A percentile compares a stretch with the other conserved stretches of the same genome.
Evolutionary conservation across 768 basidiomycete genomes (phyloP).

Genomic region (Lactarius pseudohatsudake): DNA sequence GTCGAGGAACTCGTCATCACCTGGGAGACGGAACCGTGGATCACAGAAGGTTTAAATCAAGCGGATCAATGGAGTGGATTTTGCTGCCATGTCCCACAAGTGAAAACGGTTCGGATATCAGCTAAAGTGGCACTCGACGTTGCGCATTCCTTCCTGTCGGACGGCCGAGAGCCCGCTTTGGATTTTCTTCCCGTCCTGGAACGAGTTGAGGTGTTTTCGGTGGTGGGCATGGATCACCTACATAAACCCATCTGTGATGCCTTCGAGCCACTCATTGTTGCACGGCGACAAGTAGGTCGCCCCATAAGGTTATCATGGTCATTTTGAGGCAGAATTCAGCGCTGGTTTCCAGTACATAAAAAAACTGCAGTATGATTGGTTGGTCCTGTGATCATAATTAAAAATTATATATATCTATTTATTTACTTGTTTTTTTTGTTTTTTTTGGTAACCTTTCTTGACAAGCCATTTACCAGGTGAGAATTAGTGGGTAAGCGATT

Average conservation of each 20-base stretch:
- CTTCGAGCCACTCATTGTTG: conserved; percentile 6
- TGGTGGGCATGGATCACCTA: neutral
- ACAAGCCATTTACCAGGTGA: too few species aligned
- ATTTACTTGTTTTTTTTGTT: too few species aligned
- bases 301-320: neutral
- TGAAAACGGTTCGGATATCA: neutral
- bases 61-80: neutral
- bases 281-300: neutral
- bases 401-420: too few species aligned
- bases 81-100: neutral
- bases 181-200: neutral
- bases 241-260: neutral
- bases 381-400: too few species aligned
- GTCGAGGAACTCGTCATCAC: conserved; percentile 5
- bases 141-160: neutral
- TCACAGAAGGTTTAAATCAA: neutral
- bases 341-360: too few species aligned
- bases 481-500: too few species aligned
- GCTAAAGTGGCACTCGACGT: neutral
- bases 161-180: neutral
- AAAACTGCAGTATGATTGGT: too few species aligned
- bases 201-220: neutral
- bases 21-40: neutral
- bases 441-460: too few species aligned
- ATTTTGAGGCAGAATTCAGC: too few species aligned